phyloP scores from a whole-genome alignment of 2,329 filamentous ascomycete species.

The Zopfia rhizophila region DNA sequence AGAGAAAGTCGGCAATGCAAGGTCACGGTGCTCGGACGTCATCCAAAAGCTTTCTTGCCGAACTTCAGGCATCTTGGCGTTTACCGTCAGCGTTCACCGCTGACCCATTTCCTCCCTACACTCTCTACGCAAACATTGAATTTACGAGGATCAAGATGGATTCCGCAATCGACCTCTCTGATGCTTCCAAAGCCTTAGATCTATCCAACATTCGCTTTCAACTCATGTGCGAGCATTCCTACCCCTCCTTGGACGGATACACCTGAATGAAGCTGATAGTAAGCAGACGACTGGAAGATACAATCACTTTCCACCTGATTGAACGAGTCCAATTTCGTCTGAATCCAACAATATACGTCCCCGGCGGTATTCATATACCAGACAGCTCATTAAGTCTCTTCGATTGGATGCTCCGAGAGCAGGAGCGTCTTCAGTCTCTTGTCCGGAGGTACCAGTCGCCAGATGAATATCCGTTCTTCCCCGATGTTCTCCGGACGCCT shows the following conservation, averaged over 20 bases:
- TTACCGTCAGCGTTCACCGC: neutral
- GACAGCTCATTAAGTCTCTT: slow-evolving; percentile 80
- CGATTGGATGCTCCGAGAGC: slow-evolving; percentile 92
- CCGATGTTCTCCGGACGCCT: slow-evolving; percentile 77
- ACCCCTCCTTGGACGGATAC: neutral
- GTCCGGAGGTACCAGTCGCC: slow-evolving; percentile 96
- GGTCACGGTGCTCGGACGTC: slow-evolving; percentile 8
- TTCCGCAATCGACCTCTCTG: slow-evolving; percentile 85
- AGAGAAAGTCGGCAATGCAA: slow-evolving; percentile 8
- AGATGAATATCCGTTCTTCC: slow-evolving; percentile 98
- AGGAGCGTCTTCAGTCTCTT: slow-evolving; percentile 89
- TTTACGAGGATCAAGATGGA: slow-evolving; percentile 72
- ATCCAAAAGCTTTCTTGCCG: slow-evolving; percentile 4
- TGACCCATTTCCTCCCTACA: slow-evolving; percentile 3
- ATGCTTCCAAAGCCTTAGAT: slow-evolving; percentile 86
- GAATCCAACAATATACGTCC: slow-evolving; percentile 85
- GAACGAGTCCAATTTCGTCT: slow-evolving; percentile 97
- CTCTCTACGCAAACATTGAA: neutral
- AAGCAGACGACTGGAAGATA: slow-evolving; percentile 90
- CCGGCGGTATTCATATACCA: slow-evolving; percentile 83
- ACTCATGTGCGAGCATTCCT: slow-evolving; percentile 83
- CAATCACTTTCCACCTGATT: slow-evolving; percentile 96
- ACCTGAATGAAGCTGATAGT: slow-evolving; percentile 24
- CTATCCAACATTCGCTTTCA: slow-evolving; percentile 92
- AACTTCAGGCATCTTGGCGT: neutral